Conservation (phyloP, 2,329 filamentous ascomycete genomes). For the Rachicladosporium sp. region DNA sequence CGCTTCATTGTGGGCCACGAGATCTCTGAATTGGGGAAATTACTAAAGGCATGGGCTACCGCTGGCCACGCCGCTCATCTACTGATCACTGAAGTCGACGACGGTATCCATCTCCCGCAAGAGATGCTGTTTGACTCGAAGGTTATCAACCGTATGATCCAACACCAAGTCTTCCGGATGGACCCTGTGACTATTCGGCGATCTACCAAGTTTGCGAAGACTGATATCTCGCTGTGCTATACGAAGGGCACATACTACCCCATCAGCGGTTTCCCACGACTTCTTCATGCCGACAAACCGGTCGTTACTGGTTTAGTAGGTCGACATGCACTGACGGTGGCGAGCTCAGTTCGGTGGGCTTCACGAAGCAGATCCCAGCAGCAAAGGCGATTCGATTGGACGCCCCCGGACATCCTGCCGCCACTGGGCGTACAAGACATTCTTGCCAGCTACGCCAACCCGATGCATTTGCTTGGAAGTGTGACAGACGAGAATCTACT, state of each 20-base stretch:
- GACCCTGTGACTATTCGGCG: neutral
- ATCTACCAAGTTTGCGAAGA: constrained; percentile 1
- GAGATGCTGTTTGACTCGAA: neutral
- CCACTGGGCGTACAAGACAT: neutral
- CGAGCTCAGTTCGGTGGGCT: constrained; percentile 1
- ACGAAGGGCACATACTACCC: neutral
- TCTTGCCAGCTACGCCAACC: constrained; percentile 1
- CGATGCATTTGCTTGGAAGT: constrained; percentile 2
- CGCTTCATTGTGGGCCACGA: neutral
- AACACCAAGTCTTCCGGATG: constrained; percentile 1
- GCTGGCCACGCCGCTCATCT: constrained; percentile 1
- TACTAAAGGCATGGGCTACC: neutral
- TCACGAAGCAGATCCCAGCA: constrained; percentile 1
- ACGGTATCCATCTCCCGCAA: neutral
- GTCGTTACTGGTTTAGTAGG: neutral
- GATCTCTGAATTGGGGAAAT: constrained; percentile 1
- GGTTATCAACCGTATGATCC: constrained; percentile 1
- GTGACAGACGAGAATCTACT: neutral
- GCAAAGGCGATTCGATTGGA: constrained; percentile 3
- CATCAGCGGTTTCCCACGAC: constrained; percentile 2
- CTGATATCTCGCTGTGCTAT: constrained; percentile 2
- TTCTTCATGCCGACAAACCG: neutral
- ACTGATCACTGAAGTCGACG: neutral
- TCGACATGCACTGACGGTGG: neutral
- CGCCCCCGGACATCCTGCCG: neutral